Conservation (phyloP, 2,329 filamentous ascomycete species). For the Alternaria ethzedia region DNA sequence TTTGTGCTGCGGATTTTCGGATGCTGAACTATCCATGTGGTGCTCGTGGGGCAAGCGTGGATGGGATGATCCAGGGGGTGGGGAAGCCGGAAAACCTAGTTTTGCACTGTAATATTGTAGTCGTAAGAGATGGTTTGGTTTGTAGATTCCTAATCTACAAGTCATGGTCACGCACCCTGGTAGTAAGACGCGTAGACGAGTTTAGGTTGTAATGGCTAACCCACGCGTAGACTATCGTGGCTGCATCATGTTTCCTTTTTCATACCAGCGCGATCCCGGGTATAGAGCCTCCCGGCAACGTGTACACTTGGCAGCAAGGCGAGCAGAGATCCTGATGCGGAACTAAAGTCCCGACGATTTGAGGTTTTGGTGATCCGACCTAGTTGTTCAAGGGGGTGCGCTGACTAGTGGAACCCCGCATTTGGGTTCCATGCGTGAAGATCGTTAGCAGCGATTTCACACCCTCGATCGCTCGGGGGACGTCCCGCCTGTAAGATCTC, state of each 20-base stretch:
- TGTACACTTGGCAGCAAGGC: background rate
- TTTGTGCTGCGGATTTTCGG: background rate
- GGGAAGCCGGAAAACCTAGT: background rate
- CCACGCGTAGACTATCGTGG: background rate
- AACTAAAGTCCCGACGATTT: conserved; percentile 1
- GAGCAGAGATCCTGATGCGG: background rate
- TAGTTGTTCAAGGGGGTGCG: background rate
- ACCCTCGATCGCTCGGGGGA: conserved; percentile 1
- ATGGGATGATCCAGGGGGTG: background rate
- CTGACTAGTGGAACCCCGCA: conserved; percentile 2
- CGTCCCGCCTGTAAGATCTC: conserved; percentile 1
- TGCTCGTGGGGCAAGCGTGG: conserved; percentile 1
- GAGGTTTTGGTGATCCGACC: background rate
- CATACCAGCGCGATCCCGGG: background rate
- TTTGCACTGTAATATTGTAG: background rate
- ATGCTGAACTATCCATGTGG: background rate
- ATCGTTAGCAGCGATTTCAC: conserved; percentile 2
- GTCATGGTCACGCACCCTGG: background rate
- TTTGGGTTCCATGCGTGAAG: conserved; percentile 3
- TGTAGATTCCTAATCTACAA: background rate
- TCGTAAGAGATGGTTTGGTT: background rate
- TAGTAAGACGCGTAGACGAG: background rate
- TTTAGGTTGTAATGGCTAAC: background rate
- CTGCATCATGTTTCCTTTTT: background rate
- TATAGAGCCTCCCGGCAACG: background rate